These are phyloP conservation scores for Stylonectria norvegica DNA, from an alignment of 2,329 filamentous ascomycete species.

Conservation along the genomic window DNA sequence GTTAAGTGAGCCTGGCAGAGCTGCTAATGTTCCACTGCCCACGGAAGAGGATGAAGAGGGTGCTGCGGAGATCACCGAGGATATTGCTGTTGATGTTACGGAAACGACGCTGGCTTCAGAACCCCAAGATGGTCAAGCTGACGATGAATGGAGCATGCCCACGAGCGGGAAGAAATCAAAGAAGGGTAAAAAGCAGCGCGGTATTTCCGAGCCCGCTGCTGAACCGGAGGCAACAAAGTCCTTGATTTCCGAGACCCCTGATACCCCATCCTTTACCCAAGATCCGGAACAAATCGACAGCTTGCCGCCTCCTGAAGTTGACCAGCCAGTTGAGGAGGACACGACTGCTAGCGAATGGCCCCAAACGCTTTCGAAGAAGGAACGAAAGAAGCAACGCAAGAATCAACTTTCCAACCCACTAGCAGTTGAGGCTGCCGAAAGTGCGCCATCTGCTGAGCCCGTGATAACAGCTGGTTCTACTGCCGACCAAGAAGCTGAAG, in stretches of 20 bases:
- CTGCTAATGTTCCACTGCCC: no score
- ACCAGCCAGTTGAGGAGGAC: neutral
- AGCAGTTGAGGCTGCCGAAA: neutral
- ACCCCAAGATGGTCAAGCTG: constrained; percentile 9
- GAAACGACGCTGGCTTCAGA: neutral
- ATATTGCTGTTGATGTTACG: neutral
- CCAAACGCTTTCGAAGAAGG: constrained; percentile 21
- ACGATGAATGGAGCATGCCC: constrained; percentile 16
- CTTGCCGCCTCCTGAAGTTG: neutral
- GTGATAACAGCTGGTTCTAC: neutral
- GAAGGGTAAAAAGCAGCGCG: constrained; percentile 31
- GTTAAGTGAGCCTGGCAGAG: no score
- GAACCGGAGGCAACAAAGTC: constrained; percentile 13
- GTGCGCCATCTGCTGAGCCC: constrained; percentile 1
- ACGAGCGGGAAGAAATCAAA: constrained; percentile 23
- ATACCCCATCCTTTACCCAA: constrained; percentile 5
- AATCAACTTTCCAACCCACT: constrained; percentile 11
- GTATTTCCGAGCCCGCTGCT: constrained; percentile 19
- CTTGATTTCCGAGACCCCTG: constrained; percentile 7
- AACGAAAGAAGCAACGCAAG: constrained; percentile 31
- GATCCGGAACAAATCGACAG: constrained; percentile 4
- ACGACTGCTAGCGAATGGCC: constrained; percentile 1
- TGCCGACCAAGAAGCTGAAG: constrained; percentile 3
- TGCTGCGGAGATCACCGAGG: constrained; percentile 1
- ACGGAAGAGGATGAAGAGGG: no score